A percentile compares a stretch with the other conserved stretches of the same genome.
phyloP scores from a whole-genome alignment of 2,329 filamentous ascomycete genomes.

The Leptographium wingfieldii region DNA sequence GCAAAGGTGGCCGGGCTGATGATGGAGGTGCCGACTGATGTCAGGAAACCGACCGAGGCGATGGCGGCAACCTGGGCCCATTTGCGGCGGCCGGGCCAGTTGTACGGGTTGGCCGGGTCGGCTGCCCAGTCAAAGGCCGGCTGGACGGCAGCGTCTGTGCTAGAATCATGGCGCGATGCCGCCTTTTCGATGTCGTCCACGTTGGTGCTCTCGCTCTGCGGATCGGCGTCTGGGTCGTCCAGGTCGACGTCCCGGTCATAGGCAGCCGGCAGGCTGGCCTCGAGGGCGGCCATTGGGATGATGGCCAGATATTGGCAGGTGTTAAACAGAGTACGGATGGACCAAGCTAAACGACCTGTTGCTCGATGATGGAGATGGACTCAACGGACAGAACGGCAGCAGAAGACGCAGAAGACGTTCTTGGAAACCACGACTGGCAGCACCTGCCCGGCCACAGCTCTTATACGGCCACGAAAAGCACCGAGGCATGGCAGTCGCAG shows the following conservation, averaged over 20 bases:
- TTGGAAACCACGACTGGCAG: no score
- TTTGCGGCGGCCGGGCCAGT: constrained; percentile 34
- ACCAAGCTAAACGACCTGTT: no score
- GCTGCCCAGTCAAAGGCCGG: constrained; percentile 20
- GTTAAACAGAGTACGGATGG: no score
- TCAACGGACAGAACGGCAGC: no score
- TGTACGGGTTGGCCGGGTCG: constrained; percentile 35
- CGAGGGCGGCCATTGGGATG: not conserved
- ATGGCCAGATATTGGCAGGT: not conserved
- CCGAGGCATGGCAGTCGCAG: no score
- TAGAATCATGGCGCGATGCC: not conserved
- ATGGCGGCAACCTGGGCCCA: constrained; percentile 24
- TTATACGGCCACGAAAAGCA: no score
- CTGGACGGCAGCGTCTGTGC: not conserved
- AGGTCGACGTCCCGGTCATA: not conserved
- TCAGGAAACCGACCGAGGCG: constrained; percentile 29
- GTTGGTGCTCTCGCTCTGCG: not conserved
- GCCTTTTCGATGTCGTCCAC: constrained; percentile 6
- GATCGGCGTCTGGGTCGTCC: not conserved
- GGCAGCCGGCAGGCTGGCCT: not conserved
- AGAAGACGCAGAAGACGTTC: no score
- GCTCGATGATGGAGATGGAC: no score
- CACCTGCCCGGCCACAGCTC: no score
- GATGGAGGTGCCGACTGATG: constrained; percentile 41
- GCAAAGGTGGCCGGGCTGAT: constrained; percentile 33